Conservation (phyloP, 176 grass and related monocot genomes). For the barley (Hordeum vulgare) region MorexV3_pseudomolecules_assembly NC_058520.1:416549398-416549897, state of each 20-base stretch:
- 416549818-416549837: not conserved
- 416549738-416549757: not conserved
- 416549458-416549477: not conserved
- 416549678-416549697: conserved; percentile 6
- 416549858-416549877: too few species aligned
- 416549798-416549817: not conserved
- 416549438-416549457: conserved; percentile 25
- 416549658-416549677: not conserved
- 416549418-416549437: not conserved
- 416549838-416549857: not conserved
- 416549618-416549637: not conserved
- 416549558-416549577: not conserved
- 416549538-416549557: not conserved
- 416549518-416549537: too few species aligned
- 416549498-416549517: not conserved
- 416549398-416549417: not conserved
- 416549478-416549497: not conserved
- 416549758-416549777: not conserved
- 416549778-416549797: not conserved
- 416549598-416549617: conserved; percentile 14
- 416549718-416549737: too few species aligned
- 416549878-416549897: not conserved
- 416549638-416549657: not conserved
- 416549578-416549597: conserved; percentile 17
- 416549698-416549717: not conserved